Evolutionary conservation across 108 stramenopile species (phyloP).

Genomic region (Aurantiochytrium sp.): DNA sequence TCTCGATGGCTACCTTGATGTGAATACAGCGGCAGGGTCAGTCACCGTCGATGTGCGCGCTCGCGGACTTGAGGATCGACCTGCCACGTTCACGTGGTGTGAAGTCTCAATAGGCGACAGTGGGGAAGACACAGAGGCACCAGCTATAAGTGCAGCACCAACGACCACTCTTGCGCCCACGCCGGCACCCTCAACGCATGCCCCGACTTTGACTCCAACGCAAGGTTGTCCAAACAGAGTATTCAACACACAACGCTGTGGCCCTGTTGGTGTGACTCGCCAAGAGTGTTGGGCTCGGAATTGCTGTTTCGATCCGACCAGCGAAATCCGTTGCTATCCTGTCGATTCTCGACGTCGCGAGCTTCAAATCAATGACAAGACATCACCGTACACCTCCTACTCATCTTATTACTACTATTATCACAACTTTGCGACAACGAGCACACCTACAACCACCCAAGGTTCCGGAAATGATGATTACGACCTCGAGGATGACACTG

Average conservation of each 20-base stretch:
- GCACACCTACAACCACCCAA: background rate
- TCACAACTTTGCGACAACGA: background rate
- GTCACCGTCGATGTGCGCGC: background rate
- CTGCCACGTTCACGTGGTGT: background rate
- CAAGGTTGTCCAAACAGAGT: background rate
- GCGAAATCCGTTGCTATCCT: background rate
- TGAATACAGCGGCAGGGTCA: background rate
- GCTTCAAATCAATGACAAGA: background rate
- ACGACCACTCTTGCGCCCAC: too few species aligned
- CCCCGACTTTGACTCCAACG: background rate
- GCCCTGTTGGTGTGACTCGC: background rate
- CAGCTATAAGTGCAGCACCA: too few species aligned
- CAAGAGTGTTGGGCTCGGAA: background rate
- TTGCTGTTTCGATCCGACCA: slow-evolving; percentile 3
- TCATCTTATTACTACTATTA: too few species aligned
- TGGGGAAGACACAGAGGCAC: too few species aligned
- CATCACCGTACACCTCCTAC: too few species aligned
- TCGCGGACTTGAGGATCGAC: background rate
- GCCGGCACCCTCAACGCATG: too few species aligned
- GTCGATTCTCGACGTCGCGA: background rate
- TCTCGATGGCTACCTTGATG: background rate
- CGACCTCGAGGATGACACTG: background rate
- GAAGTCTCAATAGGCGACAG: too few species aligned
- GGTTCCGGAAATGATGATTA: background rate
- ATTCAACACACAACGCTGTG: background rate